Base-by-base conservation (phyloP, 2,329 filamentous ascomycete species). In the Microcera coccophila region DNA sequence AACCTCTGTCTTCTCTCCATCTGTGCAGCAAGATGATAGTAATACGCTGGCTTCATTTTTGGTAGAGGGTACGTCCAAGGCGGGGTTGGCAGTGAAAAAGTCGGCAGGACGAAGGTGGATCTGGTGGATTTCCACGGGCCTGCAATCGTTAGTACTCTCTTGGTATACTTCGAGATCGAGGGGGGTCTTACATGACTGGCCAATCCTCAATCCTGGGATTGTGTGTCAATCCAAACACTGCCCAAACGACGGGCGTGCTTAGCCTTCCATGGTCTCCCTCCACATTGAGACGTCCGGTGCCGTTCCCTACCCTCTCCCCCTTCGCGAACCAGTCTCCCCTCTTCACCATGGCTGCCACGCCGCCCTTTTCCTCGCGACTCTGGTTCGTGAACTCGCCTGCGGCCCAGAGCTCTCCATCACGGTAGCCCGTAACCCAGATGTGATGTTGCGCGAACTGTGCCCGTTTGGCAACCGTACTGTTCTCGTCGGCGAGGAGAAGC, bases 311-410 rank as follows among this genome's bases (percentile, higher is more conserved):
- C 4, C 22, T 12, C n/a, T 46, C 48, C 16, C 55, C 59, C 5
- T 64, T 61, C 4, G 60, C 63, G 39, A 75, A 74, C 67, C 68
- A 71, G 41, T 75, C 72, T 1, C 68, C 68, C 20, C 73, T 60
- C 48, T 62, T 60, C 3, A 72, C 65, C 72, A 75, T 75, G 43
- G 67, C 68, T 36, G 61, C 60, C 9, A 75, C 70, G 4, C 73
- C 73, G 0, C 72, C 73, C 3, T 57, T 55, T 43, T 74, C 72
- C n/a, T 47, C 55, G 9, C 55, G 60, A 49, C 71, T 73, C 63
- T 75, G 73, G 46, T 75, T 75, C 3, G 73, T 75, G 39, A 69
- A 76, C 52, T 73, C 69, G 7, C 74, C 74, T 3, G 71, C 73
- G 1, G 72, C 73, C 65, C 67, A 76, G 12, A 75, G 57, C 61